phyloP scores from a whole-genome alignment of 441 rosid species.

The Daphne laureola region DNA sequence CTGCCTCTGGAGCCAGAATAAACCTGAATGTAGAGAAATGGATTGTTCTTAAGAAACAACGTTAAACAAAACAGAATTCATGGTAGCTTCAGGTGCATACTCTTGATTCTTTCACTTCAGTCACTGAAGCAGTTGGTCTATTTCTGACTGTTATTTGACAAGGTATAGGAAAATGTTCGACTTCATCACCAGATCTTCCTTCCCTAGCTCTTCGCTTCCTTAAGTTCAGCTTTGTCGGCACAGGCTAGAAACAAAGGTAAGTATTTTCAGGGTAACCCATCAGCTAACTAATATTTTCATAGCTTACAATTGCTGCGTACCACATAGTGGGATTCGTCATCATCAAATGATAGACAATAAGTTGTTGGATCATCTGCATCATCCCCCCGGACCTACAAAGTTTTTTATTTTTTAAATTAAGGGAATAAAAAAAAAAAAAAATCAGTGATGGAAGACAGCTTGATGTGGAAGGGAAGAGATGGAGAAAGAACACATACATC shows the following conservation, averaged over 20 bases:
- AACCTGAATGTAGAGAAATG: slow-evolving; percentile 30
- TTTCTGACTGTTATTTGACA: slow-evolving; percentile 68
- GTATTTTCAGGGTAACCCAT: slow-evolving; percentile 6
- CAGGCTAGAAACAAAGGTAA: slow-evolving; percentile 52
- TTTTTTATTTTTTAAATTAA: neutral
- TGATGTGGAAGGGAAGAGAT: neutral
- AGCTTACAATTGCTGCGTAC: slow-evolving; percentile 26
- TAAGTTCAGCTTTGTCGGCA: slow-evolving; percentile 69
- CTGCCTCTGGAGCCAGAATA: slow-evolving; percentile 39
- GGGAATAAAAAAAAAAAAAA: neutral
- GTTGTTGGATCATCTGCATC: slow-evolving; percentile 68
- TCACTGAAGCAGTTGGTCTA: slow-evolving; percentile 45
- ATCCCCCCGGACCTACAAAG: slow-evolving; percentile 56
- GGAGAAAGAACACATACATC: slow-evolving; percentile 48
- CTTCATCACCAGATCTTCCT: slow-evolving; percentile 76
- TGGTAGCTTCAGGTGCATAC: slow-evolving; percentile 27
- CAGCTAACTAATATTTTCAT: too few species aligned
- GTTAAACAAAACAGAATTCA: neutral
- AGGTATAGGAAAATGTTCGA: slow-evolving; percentile 81
- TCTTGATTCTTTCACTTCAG: slow-evolving; percentile 60
- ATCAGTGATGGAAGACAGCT: neutral
- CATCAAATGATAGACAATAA: slow-evolving; percentile 77
- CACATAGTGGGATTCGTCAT: slow-evolving; percentile 68
- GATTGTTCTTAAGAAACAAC: neutral
- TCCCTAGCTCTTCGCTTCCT: slow-evolving; percentile 81